phyloP scores from a whole-genome alignment of 768 basidiomycete species.

The Auriscalpium vulgare region DNA sequence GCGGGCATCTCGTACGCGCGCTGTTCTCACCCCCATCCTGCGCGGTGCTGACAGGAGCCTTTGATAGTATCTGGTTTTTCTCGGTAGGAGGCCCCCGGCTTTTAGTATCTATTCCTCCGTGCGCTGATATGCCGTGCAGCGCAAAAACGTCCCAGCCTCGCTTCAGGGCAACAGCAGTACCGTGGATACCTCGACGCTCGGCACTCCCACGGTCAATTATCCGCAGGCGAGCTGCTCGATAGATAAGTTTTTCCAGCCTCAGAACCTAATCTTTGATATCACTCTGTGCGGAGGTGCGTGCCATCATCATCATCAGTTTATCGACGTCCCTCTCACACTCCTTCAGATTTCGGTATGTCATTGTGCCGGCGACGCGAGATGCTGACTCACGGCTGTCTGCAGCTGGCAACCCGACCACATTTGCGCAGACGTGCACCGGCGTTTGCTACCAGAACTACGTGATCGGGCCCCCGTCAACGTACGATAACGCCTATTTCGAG shows the following conservation, averaged over 20 bases:
- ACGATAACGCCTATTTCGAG: constrained; percentile 33
- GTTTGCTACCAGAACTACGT: constrained; percentile 26
- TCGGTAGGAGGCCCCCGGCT: constrained; percentile 28
- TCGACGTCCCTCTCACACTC: constrained; percentile 7
- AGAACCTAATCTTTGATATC: constrained; percentile 67
- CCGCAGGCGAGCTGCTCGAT: constrained; percentile 47
- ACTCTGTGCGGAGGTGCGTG: constrained; percentile 56
- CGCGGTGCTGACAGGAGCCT: not conserved
- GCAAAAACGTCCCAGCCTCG: constrained; percentile 38
- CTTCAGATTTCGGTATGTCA: not conserved
- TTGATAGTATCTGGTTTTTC: constrained; percentile 56
- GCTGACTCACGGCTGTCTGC: not conserved
- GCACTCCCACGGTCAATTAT: constrained; percentile 66
- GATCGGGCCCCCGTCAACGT: constrained; percentile 23
- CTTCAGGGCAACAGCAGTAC: constrained; percentile 42
- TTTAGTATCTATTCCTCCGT: not conserved
- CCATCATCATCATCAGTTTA: constrained; percentile 10
- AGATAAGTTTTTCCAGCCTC: constrained; percentile 47
- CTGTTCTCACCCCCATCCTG: not conserved
- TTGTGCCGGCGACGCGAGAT: not conserved
- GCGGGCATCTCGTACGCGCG: constrained; percentile 53
- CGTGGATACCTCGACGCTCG: constrained; percentile 48
- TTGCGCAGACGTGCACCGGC: constrained; percentile 7
- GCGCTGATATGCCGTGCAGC: constrained; percentile 14
- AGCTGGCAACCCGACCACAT: constrained; percentile 4